Evolutionary conservation across 148 eudicot species (phyloP).

Genomic region (Rheum nobile): DNA sequence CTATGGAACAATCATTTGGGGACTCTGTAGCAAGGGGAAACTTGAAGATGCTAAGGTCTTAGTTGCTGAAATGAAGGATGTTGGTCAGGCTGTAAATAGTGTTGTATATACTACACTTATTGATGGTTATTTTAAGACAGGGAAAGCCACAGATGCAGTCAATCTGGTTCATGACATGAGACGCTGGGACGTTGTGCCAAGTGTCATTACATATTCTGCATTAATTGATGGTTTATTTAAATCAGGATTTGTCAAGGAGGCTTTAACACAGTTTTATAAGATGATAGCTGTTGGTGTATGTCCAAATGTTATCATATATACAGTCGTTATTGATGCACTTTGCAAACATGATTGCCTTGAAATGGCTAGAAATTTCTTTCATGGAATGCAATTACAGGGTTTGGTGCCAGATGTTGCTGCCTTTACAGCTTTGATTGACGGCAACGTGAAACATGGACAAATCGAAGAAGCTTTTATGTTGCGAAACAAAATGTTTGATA

Average conservation of each 20-base stretch:
- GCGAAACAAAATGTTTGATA: constrained; percentile 30
- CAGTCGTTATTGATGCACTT: constrained; percentile 68
- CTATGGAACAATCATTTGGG: constrained; percentile 70
- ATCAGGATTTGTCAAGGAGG: constrained; percentile 59
- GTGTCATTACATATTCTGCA: constrained; percentile 53
- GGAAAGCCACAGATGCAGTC: constrained; percentile 44
- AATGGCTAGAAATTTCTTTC: constrained; percentile 48
- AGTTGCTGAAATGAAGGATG: constrained; percentile 51
- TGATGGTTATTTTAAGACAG: constrained; percentile 59
- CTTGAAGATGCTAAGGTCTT: constrained; percentile 54
- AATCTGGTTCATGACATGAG: constrained; percentile 50
- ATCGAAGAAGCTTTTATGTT: constrained; percentile 54
- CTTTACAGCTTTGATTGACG: constrained; percentile 76
- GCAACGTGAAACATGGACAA: constrained; percentile 61
- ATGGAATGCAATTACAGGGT: constrained; percentile 62
- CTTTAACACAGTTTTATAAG: constrained; percentile 34
- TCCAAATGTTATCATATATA: constrained; percentile 60
- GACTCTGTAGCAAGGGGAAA: constrained; percentile 55
- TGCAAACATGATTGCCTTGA: constrained; percentile 55
- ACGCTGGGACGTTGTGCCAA: constrained; percentile 37
- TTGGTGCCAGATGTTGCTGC: constrained; percentile 56
- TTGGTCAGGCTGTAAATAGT: constrained; percentile 36
- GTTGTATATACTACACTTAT: constrained; percentile 53
- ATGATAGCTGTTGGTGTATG: constrained; percentile 45
- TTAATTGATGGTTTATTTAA: constrained; percentile 80